Conservation (phyloP, 257 asterid species). For the Penstemon barbatus region DNA sequence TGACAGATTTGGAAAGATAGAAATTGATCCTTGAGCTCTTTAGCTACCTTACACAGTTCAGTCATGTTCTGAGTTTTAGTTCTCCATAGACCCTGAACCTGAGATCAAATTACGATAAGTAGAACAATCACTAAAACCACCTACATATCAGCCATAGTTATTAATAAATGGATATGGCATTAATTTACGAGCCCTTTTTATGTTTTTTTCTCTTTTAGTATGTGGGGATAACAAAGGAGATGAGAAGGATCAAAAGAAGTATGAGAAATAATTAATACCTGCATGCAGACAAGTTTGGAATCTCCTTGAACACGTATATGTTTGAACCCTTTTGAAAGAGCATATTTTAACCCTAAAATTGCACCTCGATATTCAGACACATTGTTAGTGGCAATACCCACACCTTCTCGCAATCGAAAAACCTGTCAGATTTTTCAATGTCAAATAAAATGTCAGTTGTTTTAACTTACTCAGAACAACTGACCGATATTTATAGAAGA, state of each 20-base stretch:
- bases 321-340: slow-evolving; percentile 80
- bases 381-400: slow-evolving; percentile 89
- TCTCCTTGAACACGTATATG: slow-evolving; percentile 89
- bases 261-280: slow-evolving; percentile 46
- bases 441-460: slow-evolving; percentile 16
- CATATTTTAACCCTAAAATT: slow-evolving; percentile 86
- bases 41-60: slow-evolving; percentile 85
- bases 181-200: not conserved
- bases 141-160: not conserved
- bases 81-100: slow-evolving; percentile 97
- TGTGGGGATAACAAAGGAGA: slow-evolving; percentile 9
- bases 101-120: slow-evolving; percentile 10
- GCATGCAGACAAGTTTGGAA: slow-evolving; percentile 99
- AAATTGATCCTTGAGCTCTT: slow-evolving; percentile 84
- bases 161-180: not conserved
- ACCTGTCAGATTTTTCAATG: slow-evolving; percentile 46
- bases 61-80: slow-evolving; percentile 90
- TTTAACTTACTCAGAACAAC: slow-evolving; percentile 11
- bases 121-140: slow-evolving; percentile 13
- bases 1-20: slow-evolving; percentile 75
- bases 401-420: slow-evolving; percentile 86
- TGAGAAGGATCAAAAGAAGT: slow-evolving; percentile 12
- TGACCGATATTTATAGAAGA: slow-evolving; percentile 3
- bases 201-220: slow-evolving; percentile 5
- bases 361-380: slow-evolving; percentile 91